Conservation (phyloP, 495 filamentous ascomycete species). For the Amniculicola lignicola region DNA sequence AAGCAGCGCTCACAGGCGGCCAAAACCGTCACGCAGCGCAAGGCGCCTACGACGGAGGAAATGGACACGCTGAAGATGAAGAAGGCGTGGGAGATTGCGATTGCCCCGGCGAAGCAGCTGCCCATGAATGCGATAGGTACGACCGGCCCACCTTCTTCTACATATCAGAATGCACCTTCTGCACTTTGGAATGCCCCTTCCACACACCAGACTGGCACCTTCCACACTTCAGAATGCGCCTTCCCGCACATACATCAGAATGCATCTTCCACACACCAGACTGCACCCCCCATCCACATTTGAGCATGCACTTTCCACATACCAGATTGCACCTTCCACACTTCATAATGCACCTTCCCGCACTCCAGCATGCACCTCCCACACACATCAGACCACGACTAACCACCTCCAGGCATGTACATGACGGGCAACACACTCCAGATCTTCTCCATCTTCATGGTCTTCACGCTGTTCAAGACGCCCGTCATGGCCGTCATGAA, state of each 20-base stretch:
- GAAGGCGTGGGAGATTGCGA: constrained; percentile 97
- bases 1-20: constrained; percentile 41
- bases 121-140: constrained; percentile 90
- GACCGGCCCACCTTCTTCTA: constrained; percentile 2
- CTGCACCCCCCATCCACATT: no score
- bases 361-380: no score
- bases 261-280: no score
- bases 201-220: no score
- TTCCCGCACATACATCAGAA: no score
- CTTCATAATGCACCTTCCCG: no score
- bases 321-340: background rate
- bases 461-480: constrained; percentile 97
- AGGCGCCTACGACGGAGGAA: constrained; percentile 66
- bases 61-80: constrained; percentile 95
- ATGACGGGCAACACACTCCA: constrained; percentile 99
- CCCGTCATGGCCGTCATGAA: constrained; percentile 79
- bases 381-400: background rate
- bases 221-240: no score
- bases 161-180: background rate
- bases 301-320: no score
- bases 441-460: constrained; percentile 99
- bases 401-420: constrained; percentile 71
- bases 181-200: no score
- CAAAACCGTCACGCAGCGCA: constrained; percentile 44
- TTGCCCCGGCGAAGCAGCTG: constrained; percentile 88